A percentile compares a stretch with the other conserved stretches of the same genome.
These are phyloP conservation scores for Fagus crenata DNA, from an alignment of 306 rosid species.

Conservation along the genomic window DNA sequence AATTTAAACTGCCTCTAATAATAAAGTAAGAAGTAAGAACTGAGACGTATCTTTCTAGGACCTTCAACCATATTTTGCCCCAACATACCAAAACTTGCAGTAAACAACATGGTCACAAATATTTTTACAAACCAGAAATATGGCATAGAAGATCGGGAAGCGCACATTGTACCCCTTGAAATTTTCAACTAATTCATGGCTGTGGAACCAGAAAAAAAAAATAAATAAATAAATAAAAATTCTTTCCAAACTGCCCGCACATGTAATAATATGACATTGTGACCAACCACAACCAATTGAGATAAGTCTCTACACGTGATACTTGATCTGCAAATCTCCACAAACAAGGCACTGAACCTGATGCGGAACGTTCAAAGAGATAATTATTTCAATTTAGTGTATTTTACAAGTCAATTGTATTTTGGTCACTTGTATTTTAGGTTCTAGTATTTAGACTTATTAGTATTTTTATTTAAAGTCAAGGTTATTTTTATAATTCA, in stretches of 20 bases:
- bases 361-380: too few species aligned
- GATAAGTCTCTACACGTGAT: constrained; percentile 4
- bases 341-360: not conserved
- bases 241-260: not conserved
- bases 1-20: not conserved
- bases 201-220: constrained; percentile 14
- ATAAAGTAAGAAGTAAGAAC: not conserved
- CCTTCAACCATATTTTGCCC: too few species aligned
- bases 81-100: not conserved
- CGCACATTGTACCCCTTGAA: not conserved
- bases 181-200: constrained; percentile 5
- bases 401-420: too few species aligned
- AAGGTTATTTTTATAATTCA: too few species aligned
- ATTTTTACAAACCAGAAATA: not conserved
- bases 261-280: not conserved
- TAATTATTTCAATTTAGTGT: too few species aligned
- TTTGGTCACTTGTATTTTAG: too few species aligned
- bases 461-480: too few species aligned
- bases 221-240: not conserved
- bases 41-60: too few species aligned
- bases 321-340: constrained; percentile 10
- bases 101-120: not conserved
- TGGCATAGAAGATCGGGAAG: not conserved
- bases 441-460: too few species aligned
- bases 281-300: constrained; percentile 10